phyloP scores from a whole-genome alignment of 371 early-diverging fungal species.

The Mucor mucedo region DNA sequence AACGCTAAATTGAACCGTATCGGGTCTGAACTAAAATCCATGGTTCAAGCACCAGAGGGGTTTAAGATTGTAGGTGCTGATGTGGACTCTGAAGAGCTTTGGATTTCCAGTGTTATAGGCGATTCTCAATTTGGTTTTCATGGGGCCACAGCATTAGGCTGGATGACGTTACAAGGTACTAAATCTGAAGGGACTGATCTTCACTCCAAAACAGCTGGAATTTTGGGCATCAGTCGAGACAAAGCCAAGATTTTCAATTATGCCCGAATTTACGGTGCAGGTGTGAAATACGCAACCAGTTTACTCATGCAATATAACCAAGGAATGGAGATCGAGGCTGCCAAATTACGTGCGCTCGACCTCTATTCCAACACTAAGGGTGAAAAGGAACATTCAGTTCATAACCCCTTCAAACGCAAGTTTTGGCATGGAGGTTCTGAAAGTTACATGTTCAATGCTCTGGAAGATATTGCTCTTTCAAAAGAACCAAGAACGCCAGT shows the following conservation, averaged over 20 bases:
- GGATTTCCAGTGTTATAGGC: conserved; percentile 95
- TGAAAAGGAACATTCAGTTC: conserved; percentile 48
- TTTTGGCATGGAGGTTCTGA: conserved; percentile 96
- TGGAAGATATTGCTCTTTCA: conserved; percentile 84
- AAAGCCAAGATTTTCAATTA: conserved; percentile 97
- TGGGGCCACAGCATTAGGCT: conserved; percentile 94
- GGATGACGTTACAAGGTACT: conserved; percentile 96
- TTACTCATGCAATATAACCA: conserved; percentile 85
- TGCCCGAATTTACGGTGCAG: conserved; percentile 96
- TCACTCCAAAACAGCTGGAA: conserved; percentile 91
- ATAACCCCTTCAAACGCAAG: conserved; percentile 33
- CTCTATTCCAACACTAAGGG: conserved; percentile 92
- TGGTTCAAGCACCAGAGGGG: conserved; percentile 82
- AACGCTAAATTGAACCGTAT: conserved; percentile 91
- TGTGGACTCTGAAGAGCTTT: conserved; percentile 97
- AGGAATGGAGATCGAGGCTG: conserved; percentile 68
- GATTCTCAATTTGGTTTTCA: conserved; percentile 94
- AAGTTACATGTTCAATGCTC: conserved; percentile 92
- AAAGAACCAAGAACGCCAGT: conserved; percentile 88
- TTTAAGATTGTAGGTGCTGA: conserved; percentile 95
- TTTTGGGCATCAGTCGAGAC: conserved; percentile 88
- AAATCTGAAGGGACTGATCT: conserved; percentile 91
- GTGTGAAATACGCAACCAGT: conserved; percentile 82
- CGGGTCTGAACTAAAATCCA: conserved; percentile 94
- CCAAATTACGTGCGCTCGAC: conserved; percentile 65